Evolutionary conservation across 805 yeast species (phyloP).

Genomic region (Monosporozyma servazzii): DNA sequence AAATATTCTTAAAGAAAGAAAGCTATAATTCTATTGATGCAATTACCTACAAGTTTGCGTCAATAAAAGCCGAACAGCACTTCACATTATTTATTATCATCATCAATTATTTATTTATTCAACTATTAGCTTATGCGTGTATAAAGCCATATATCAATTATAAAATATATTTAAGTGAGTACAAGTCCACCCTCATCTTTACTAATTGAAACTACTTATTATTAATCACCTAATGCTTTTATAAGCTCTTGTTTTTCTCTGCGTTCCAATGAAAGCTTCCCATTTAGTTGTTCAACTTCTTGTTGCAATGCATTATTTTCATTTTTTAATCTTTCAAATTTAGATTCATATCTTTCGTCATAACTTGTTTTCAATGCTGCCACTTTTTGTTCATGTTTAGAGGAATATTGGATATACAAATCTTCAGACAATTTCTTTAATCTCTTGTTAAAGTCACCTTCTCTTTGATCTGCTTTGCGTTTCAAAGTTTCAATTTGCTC

Average conservation of each 20-base stretch:
- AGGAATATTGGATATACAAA: constrained; percentile 61
- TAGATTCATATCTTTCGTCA: constrained; percentile 43
- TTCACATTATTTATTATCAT: not conserved
- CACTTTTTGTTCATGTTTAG: constrained; percentile 69
- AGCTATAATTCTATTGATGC: constrained; percentile 2
- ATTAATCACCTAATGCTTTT: constrained; percentile 37
- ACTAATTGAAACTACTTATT: not conserved
- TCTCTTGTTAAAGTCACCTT: constrained; percentile 43
- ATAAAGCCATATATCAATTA: not conserved
- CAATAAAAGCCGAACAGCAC: no score
- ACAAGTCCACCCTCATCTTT: not conserved
- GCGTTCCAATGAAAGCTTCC: constrained; percentile 41
- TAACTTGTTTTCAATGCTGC: constrained; percentile 49
- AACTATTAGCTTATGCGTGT: not conserved
- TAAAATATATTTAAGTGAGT: not conserved
- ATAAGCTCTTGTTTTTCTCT: constrained; percentile 51
- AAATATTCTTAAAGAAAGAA: constrained; percentile 75
- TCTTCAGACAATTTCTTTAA: constrained; percentile 59
- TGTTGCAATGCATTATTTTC: constrained; percentile 40
- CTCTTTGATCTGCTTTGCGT: constrained; percentile 32
- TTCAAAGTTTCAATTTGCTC: constrained; percentile 24
- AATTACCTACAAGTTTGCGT: not conserved
- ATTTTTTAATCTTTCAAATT: constrained; percentile 33
- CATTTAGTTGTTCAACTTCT: constrained; percentile 45
- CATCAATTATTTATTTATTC: not conserved